Percentiles rank a stretch among this genome's conserved stretches.
phyloP scores from a whole-genome alignment of 129 eudicot species.

The Flaveria linearis region DNA sequence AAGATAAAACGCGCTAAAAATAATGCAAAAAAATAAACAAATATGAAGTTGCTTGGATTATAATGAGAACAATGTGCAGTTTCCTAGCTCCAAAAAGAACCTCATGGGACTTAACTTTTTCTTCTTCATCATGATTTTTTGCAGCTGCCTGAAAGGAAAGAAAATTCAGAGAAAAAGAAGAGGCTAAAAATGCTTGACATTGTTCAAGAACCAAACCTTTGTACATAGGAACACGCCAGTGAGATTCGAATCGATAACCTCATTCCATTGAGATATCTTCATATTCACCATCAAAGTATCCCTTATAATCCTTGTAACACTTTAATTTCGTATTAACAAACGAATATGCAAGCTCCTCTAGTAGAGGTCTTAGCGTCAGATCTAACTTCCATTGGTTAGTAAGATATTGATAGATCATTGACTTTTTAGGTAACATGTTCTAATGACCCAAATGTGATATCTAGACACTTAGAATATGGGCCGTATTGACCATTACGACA shows the following conservation, averaged over 20 bases:
- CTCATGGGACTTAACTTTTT: conserved; percentile 39
- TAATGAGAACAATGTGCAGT: too few relatives aligned
- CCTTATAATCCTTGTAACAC: conserved; percentile 51
- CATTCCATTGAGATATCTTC: conserved; percentile 72
- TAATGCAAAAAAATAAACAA: background rate
- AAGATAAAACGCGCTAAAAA: background rate
- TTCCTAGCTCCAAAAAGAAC: too few relatives aligned
- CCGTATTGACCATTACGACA: too few relatives aligned
- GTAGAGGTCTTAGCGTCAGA: too few relatives aligned
- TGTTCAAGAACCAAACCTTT: conserved; percentile 38
- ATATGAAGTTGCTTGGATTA: too few relatives aligned
- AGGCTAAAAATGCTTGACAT: background rate
- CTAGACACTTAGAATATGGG: too few relatives aligned
- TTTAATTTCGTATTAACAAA: background rate
- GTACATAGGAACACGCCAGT: conserved; percentile 72
- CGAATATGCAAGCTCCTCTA: background rate
- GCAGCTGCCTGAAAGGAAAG: conserved; percentile 61
- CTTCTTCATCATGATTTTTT: conserved; percentile 66
- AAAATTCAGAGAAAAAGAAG: background rate
- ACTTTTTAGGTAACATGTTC: too few relatives aligned
- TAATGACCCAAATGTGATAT: too few relatives aligned
- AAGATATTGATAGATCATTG: too few relatives aligned
- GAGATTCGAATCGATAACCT: conserved; percentile 73
- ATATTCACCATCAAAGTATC: conserved; percentile 63
- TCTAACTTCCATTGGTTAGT: too few relatives aligned